Conservation (phyloP, 768 basidiomycete species). For the Kwoniella bestiolae region DNA sequence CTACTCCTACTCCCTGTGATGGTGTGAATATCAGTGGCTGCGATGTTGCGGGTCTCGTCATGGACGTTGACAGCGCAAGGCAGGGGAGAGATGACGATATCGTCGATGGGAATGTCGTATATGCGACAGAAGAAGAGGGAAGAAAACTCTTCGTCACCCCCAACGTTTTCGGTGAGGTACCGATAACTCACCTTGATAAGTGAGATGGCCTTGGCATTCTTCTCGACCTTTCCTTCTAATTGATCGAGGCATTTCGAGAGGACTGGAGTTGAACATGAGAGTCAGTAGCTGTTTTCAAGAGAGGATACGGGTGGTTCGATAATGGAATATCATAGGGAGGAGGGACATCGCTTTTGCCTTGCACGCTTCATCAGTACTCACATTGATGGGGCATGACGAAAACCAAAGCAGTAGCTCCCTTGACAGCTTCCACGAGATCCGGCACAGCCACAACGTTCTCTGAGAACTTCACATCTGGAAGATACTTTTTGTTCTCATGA, state of each 20-base stretch:
- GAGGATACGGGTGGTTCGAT: too few species aligned
- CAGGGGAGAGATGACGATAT: background rate
- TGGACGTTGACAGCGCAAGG: too few species aligned
- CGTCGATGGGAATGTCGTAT: background rate
- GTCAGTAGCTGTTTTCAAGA: too few species aligned
- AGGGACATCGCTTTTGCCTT: background rate
- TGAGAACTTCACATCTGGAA: slow-evolving; percentile 58
- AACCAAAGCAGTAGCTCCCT: slow-evolving; percentile 60
- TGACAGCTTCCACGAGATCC: slow-evolving; percentile 58
- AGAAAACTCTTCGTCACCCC: background rate
- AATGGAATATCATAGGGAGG: too few species aligned
- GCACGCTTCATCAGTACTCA: slow-evolving; percentile 30
- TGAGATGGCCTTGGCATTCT: slow-evolving; percentile 58
- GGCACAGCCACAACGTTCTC: slow-evolving; percentile 60
- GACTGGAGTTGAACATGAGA: too few species aligned
- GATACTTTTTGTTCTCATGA: slow-evolving; percentile 59
- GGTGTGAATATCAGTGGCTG: background rate
- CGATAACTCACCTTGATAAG: slow-evolving; percentile 58
- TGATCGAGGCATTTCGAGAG: slow-evolving; percentile 52
- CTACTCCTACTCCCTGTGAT: slow-evolving; percentile 60
- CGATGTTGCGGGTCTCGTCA: background rate
- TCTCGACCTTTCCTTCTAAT: slow-evolving; percentile 58
- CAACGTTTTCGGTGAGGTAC: background rate
- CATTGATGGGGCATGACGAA: slow-evolving; percentile 62
- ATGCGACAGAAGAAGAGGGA: background rate